Conservation (phyloP, 2,329 filamentous ascomycete genomes). For the Monilinia polystroma region DNA sequence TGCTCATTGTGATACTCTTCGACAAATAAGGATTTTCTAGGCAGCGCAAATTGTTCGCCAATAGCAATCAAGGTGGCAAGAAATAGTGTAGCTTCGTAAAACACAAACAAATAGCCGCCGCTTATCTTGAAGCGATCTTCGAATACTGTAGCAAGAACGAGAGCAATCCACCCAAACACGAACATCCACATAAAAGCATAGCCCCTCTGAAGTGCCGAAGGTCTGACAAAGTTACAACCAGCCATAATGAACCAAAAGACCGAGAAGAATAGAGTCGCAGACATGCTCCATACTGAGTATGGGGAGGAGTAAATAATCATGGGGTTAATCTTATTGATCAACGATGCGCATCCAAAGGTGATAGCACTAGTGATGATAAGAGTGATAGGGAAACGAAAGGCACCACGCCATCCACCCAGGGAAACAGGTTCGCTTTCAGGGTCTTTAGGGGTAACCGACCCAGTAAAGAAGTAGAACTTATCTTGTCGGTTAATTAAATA, state of each 20-base stretch:
- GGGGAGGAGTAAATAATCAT: constrained; percentile 87
- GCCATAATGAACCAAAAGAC: constrained; percentile 80
- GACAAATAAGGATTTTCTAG: constrained; percentile 68
- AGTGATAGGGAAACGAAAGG: constrained; percentile 80
- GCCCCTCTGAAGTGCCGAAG: constrained; percentile 79
- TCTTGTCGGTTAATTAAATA: constrained; percentile 68
- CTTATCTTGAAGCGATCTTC: constrained; percentile 71
- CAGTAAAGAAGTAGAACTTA: constrained; percentile 86
- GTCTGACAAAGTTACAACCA: constrained; percentile 74
- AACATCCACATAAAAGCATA: constrained; percentile 87
- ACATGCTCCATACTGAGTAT: constrained; percentile 87
- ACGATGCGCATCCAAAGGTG: constrained; percentile 69
- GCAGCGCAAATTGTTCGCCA: constrained; percentile 75
- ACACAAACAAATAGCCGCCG: constrained; percentile 76
- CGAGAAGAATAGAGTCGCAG: constrained; percentile 76
- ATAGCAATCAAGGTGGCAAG: constrained; percentile 73
- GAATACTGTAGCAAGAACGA: constrained; percentile 72
- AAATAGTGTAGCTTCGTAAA: constrained; percentile 75
- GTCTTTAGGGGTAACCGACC: constrained; percentile 55
- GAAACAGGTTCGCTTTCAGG: constrained; percentile 61
- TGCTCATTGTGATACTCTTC: constrained; percentile 54
- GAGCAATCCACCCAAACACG: constrained; percentile 66
- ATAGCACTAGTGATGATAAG: constrained; percentile 65
- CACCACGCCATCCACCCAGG: constrained; percentile 75
- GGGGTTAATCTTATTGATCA: constrained; percentile 82